phyloP scores from a whole-genome alignment of 2,329 filamentous ascomycete genomes.

The Aspergillus fumigatiaffinis region DNA sequence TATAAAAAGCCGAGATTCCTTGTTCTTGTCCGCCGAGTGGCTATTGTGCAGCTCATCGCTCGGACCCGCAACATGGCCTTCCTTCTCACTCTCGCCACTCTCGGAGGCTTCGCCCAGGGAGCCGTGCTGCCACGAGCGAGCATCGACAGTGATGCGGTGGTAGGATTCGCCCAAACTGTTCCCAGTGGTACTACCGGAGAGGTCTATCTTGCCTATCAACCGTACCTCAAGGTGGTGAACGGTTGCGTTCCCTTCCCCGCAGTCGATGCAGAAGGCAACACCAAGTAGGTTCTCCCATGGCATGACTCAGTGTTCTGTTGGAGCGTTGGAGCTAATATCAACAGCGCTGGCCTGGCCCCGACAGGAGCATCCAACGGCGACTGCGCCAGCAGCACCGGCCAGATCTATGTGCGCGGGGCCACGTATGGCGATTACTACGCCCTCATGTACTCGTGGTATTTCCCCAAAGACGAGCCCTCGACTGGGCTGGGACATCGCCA shows the following conservation, averaged over 20 bases:
- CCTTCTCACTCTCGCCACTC: neutral
- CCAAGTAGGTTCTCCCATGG: slow-evolving; percentile 42
- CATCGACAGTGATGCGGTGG: slow-evolving; percentile 46
- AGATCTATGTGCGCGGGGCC: slow-evolving; percentile 48
- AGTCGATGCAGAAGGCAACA: slow-evolving; percentile 56
- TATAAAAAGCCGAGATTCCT: neutral
- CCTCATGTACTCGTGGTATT: slow-evolving; percentile 54
- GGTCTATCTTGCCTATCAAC: slow-evolving; percentile 55
- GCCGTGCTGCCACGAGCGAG: slow-evolving; percentile 32
- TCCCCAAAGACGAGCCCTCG: slow-evolving; percentile 47
- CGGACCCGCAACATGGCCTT: neutral
- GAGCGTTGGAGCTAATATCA: neutral
- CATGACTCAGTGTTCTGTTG: neutral
- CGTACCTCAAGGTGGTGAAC: slow-evolving; percentile 52
- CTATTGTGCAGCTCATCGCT: neutral
- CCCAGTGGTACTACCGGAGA: slow-evolving; percentile 46
- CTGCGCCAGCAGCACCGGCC: slow-evolving; percentile 46
- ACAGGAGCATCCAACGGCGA: slow-evolving; percentile 36
- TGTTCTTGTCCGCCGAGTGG: neutral
- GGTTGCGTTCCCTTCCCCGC: slow-evolving; percentile 63
- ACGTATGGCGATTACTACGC: slow-evolving; percentile 43
- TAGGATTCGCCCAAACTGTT: slow-evolving; percentile 53
- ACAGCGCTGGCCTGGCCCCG: slow-evolving; percentile 43
- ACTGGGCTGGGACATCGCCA: slow-evolving; percentile 49
- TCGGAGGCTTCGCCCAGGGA: slow-evolving; percentile 1